phyloP scores from a whole-genome alignment of 2,329 filamentous ascomycete species.

The Monilinia fructicola region DNA sequence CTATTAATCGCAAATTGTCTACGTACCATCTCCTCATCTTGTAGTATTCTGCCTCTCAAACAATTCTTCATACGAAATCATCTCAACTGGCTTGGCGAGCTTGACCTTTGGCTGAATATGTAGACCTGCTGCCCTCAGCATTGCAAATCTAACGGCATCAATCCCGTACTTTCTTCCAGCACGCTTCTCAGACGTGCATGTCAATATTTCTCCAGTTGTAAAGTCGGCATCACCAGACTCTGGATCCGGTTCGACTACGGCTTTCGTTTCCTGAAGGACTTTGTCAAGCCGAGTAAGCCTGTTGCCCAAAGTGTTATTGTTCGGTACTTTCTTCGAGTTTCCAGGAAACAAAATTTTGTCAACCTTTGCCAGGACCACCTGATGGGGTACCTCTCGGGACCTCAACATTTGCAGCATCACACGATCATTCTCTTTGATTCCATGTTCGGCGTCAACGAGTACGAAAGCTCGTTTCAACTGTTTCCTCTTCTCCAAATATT shows the following conservation, averaged over 20 bases:
- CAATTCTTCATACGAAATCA: conserved; percentile 38
- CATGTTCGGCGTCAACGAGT: conserved; percentile 62
- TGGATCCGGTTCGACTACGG: conserved; percentile 45
- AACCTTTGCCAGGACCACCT: conserved; percentile 65
- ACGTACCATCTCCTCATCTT: conserved; percentile 25
- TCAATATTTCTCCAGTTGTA: conserved; percentile 59
- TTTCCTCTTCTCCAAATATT: conserved; percentile 61
- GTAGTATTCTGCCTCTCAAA: conserved; percentile 20
- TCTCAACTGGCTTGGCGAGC: conserved; percentile 38
- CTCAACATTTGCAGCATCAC: conserved; percentile 57
- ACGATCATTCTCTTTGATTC: conserved; percentile 60
- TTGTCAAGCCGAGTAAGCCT: conserved; percentile 43
- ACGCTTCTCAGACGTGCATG: conserved; percentile 54
- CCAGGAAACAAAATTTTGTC: conserved; percentile 53
- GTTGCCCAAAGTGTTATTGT: conserved; percentile 40
- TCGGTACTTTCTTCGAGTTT: conserved; percentile 35
- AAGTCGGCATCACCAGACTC: conserved; percentile 41
- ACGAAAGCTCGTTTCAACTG: conserved; percentile 62
- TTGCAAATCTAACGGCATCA: conserved; percentile 61
- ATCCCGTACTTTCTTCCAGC: conserved; percentile 55
- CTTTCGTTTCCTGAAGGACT: conserved; percentile 43
- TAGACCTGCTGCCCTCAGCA: conserved; percentile 61
- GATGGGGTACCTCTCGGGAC: conserved; percentile 57
- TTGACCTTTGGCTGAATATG: conserved; percentile 46
- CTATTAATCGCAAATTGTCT: not conserved